A percentile compares a stretch with the other conserved stretches of the same genome.
Evolutionary conservation across 2,329 filamentous ascomycete genomes (phyloP).

Genomic region (Aspergillus hortae): DNA sequence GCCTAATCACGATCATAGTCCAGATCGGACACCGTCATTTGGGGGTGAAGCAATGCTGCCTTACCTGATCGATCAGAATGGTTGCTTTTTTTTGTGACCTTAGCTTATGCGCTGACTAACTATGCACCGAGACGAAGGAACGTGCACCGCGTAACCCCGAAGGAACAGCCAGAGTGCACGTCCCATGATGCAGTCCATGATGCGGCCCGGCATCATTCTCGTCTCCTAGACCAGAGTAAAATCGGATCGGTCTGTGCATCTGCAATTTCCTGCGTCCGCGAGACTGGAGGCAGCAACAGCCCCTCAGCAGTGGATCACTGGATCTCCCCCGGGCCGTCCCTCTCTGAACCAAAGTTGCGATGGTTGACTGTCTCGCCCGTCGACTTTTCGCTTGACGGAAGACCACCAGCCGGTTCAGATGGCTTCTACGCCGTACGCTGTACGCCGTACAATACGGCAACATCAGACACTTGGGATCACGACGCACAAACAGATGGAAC

Average conservation of each 20-base stretch:
- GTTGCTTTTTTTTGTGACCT: neutral
- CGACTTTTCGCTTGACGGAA: neutral
- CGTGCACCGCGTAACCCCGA: neutral
- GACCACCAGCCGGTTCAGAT: neutral
- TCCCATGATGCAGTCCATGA: neutral
- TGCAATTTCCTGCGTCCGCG: constrained; percentile 18
- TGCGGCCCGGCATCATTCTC: neutral
- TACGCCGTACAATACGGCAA: too few relatives aligned
- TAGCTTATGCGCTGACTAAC: neutral
- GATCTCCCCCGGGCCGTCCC: constrained; percentile 23
- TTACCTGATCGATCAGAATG: constrained; percentile 5
- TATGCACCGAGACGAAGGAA: neutral
- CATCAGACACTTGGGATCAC: neutral
- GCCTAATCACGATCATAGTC: neutral
- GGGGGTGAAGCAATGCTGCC: constrained; percentile 13
- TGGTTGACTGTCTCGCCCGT: neutral
- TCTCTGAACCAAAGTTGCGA: constrained; percentile 18
- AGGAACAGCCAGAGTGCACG: neutral
- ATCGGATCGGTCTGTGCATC: constrained; percentile 19
- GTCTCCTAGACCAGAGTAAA: constrained; percentile 2
- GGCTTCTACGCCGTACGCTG: too few relatives aligned
- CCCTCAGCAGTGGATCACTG: constrained; percentile 17
- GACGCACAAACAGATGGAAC: neutral
- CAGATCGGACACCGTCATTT: neutral
- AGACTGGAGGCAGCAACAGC: constrained; percentile 10